Evolutionary conservation across 306 rosid genomes (phyloP), one percentile per base, ranked within the genome.

Genomic region (Leucaena leucocephala): DNA sequence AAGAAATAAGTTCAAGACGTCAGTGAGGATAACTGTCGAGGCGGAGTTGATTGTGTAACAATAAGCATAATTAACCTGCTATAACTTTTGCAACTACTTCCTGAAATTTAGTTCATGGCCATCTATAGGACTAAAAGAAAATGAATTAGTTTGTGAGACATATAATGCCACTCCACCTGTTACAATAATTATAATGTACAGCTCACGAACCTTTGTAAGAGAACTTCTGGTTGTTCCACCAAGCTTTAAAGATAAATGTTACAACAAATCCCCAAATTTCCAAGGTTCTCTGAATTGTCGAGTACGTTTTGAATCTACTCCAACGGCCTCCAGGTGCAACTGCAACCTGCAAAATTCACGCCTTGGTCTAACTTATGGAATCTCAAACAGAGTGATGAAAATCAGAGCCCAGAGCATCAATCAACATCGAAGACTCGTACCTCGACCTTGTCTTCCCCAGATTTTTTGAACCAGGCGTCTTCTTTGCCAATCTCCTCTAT

Each of bases 211-310:
- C 99, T 91, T 48, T 82, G 77, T 95, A 95, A 73, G 97, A 75
- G 68, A 95, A 93, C 69, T 95, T 95, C 86, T 77, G 90, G 76
- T 74, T 88, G 86, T 86, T 84, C 83, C 90, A 76, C 99, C 99
- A 95, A 81, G 97, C 87, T 86, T 87, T 95, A 45, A 91, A 75
- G 75, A 93, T 52, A 84, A 95, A 95, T 34, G 78, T 70, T 48
- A 95, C n/a, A 86, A 95, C 99, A 84, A 90, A 95, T 83, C 99
- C 99, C 99, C 99, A 95, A 82, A 95, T 95, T 83, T 95, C 99
- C 87, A 95, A 78, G 58, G 97, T 93, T 83, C 99, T 91, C 87
- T 95, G 99, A 42, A 95, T 91, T 27, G 95, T 95, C 9, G 99
- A 95, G 86, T 95, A 95, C 43, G 99, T 91, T 89, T 93, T 95